Conservation (phyloP, 345 rosid genomes). For the Orychophragmus violaceus region DNA sequence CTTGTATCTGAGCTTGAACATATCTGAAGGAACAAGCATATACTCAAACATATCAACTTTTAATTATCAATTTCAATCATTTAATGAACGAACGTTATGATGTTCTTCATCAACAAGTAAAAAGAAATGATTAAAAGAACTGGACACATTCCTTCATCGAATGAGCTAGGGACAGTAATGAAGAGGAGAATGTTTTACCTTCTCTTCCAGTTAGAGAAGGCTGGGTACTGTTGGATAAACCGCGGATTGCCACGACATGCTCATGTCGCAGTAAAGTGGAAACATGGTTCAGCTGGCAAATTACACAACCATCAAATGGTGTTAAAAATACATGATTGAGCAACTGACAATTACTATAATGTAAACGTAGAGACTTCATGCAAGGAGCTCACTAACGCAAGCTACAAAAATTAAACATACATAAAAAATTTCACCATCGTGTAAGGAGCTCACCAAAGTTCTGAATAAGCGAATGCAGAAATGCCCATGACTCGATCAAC, state of each 20-base stretch:
- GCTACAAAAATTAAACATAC: background rate
- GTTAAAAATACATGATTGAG: background rate
- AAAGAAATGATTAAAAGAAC: background rate
- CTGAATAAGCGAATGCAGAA: background rate
- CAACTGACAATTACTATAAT: background rate
- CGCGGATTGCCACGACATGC: conserved; percentile 43
- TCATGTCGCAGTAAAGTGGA: conserved; percentile 45
- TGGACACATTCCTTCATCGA: no score
- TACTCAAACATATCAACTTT: background rate
- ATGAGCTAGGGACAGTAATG: no score
- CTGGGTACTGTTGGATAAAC: conserved; percentile 47
- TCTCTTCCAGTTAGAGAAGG: conserved; percentile 35
- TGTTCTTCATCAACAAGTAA: background rate
- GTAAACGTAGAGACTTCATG: background rate
- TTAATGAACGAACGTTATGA: background rate
- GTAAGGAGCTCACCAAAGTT: background rate
- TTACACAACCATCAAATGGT: conserved; percentile 1
- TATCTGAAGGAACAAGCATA: conserved; percentile 35
- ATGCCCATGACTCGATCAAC: no score
- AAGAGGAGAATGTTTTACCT: no score
- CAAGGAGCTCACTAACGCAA: no score
- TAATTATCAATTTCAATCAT: background rate
- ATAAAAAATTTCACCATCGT: no score
- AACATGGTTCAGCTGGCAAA: conserved; percentile 55
- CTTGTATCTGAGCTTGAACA: conserved; percentile 60